Conservation (phyloP, 257 asterid species). For the Misopates orontium region DNA sequence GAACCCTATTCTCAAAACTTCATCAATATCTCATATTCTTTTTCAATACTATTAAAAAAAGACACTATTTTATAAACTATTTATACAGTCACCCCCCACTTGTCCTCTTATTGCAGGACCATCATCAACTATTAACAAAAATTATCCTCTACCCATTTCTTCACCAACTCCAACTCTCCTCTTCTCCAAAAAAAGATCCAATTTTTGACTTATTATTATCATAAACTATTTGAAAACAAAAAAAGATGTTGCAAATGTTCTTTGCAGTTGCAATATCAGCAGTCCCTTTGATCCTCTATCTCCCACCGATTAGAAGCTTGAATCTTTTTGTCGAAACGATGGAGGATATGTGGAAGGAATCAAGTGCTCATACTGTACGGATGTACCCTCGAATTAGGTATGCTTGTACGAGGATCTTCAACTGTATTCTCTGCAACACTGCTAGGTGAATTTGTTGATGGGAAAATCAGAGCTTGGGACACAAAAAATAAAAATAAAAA, state of each 20-base stretch:
- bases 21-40: too few relatives aligned
- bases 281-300: slow-evolving; percentile 78
- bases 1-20: too few relatives aligned
- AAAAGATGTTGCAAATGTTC: slow-evolving; percentile 63
- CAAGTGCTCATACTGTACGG: slow-evolving; percentile 55
- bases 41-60: too few relatives aligned
- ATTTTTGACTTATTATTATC: neutral
- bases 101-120: too few relatives aligned
- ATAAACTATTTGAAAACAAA: too few relatives aligned
- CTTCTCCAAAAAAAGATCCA: neutral
- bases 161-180: neutral
- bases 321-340: slow-evolving; percentile 66
- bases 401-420: slow-evolving; percentile 73
- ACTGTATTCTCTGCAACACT: slow-evolving; percentile 42
- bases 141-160: neutral
- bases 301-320: slow-evolving; percentile 86
- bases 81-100: too few relatives aligned
- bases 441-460: slow-evolving; percentile 26
- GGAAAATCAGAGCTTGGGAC: too few relatives aligned
- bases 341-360: slow-evolving; percentile 70
- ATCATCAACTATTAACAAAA: too few relatives aligned
- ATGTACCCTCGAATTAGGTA: slow-evolving; percentile 62
- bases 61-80: too few relatives aligned
- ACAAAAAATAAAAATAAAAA: too few relatives aligned
- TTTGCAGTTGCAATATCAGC: slow-evolving; percentile 82